A percentile compares a stretch with the other conserved stretches of the same genome.
These are phyloP conservation scores for Stagonosporopsis cucurbitacearum DNA, from an alignment of 2,329 filamentous ascomycete species.

Conservation along the genomic window DNA sequence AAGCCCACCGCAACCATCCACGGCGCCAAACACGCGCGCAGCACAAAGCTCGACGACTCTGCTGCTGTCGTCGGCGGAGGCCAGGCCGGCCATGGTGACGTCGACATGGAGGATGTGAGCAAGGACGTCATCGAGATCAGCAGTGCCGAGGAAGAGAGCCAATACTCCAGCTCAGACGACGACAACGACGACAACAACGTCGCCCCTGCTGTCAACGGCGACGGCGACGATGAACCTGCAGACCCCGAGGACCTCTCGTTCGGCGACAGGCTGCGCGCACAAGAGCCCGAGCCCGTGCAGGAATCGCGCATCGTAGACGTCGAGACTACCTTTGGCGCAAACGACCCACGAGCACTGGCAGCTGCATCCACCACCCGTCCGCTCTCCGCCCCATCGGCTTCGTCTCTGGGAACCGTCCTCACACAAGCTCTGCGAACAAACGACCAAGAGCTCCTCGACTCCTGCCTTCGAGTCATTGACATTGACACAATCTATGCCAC, in stretches of 20 bases:
- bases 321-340: constrained; percentile 59
- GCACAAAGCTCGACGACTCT: constrained; percentile 64
- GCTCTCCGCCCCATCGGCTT: constrained; percentile 70
- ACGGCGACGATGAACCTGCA: constrained; percentile 37
- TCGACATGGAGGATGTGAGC: constrained; percentile 44
- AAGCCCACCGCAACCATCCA: constrained; percentile 60
- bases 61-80: constrained; percentile 61
- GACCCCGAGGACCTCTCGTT: constrained; percentile 72
- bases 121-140: constrained; percentile 57
- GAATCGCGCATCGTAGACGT: constrained; percentile 71
- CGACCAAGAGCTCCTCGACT: constrained; percentile 87
- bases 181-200: constrained; percentile 46
- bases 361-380: constrained; percentile 52
- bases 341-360: constrained; percentile 54
- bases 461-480: constrained; percentile 84
- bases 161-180: constrained; percentile 41
- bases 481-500: constrained; percentile 80
- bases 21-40: constrained; percentile 58
- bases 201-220: constrained; percentile 30
- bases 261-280: constrained; percentile 79
- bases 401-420: constrained; percentile 90
- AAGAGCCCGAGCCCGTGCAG: constrained; percentile 52
- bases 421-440: constrained; percentile 92
- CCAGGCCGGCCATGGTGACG: constrained; percentile 53
- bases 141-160: constrained; percentile 53